Conservation (phyloP, 1,284 basidiomycete species). For the Kalmanozyma brasiliensis region DNA sequence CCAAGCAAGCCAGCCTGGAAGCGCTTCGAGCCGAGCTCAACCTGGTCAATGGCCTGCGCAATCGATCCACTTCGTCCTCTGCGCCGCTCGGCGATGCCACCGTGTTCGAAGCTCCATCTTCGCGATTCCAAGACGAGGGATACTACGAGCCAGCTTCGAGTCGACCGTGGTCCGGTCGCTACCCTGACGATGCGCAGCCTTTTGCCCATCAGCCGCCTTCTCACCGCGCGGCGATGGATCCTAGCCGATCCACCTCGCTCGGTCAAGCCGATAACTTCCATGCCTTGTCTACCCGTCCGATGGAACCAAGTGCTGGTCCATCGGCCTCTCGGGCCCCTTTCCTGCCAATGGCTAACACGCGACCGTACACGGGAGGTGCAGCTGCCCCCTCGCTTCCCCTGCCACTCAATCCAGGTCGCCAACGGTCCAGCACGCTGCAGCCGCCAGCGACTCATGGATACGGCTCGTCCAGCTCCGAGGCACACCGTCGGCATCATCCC, state of each 20-base stretch:
- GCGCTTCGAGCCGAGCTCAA: conserved; percentile 47
- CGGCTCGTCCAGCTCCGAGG: not conserved
- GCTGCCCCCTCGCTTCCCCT: not conserved
- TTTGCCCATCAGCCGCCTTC: conserved; percentile 10
- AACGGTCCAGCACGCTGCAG: conserved; percentile 16
- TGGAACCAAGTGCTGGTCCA: not conserved
- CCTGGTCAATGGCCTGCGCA: conserved; percentile 37
- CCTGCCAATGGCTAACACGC: not conserved
- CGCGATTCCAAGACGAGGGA: not conserved
- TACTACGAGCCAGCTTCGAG: not conserved
- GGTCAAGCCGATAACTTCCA: conserved; percentile 12
- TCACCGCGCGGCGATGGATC: not conserved
- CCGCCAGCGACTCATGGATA: not conserved
- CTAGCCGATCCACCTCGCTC: conserved; percentile 8
- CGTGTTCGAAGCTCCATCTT: not conserved
- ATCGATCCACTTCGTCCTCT: conserved; percentile 18
- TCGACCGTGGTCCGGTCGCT: conserved; percentile 6
- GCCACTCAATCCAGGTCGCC: conserved; percentile 3
- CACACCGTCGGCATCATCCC: conserved; percentile 23
- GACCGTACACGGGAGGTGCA: conserved; percentile 9
- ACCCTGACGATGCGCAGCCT: conserved; percentile 4
- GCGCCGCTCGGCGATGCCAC: not conserved
- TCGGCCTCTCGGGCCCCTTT: no score
- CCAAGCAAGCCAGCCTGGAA: conserved; percentile 47
- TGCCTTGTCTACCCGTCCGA: no score